Evolutionary conservation across 2,329 filamentous ascomycete species (phyloP), one percentile per base, ranked within the genome.

Genomic region (Aspergillus luchuensis): DNA sequence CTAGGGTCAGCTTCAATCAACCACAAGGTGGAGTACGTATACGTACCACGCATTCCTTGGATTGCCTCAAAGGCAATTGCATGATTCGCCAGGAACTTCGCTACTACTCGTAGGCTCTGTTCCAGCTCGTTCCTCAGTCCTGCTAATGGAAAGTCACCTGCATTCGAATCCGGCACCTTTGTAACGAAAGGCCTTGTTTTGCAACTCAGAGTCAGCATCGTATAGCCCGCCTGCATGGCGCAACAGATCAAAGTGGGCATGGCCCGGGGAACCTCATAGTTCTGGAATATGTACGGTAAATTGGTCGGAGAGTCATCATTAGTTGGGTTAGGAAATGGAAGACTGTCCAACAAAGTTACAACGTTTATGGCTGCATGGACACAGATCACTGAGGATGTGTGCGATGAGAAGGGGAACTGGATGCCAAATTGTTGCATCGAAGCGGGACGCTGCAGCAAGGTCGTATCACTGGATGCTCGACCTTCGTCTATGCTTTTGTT

Each of bases 161-260:
- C 45, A 1, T 39, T 15, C 4, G 23, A 50, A 6, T 58, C 59
- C 7, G 13, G n/a, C 6, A 39, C 21, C n/a, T 57, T 17, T 4
- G 41, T 25, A 25, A 62, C 56, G 8, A 65, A 52, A 7, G 47
- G 49, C 8, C 60, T 43, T 2, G 63, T 59, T 54, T 69, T 66
- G 8, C 66, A 54, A 52, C 64, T 68, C 10, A 72, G 56, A 67
- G 72, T 74, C 21, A 73, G 43, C 59, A 74, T 60, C 5, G 68
- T 66, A 47, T 72, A 74, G 19, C 69, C 64, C 13, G 72, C 59
- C 63, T 67, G 66, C 63, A 65, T 63, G 8, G 58, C 63, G 11
- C 66, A 67, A 59, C 66, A 72, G n/a, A 69, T 69, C 41, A 73
- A 68, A 0, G 66, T 65, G 0, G 71, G 70, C 64, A 73, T 69